A percentile compares a stretch with the other conserved stretches of the same genome.
Conservation (phyloP, 164 flowering plant genomes). For the Kalanchoe fedtschenkoi region DNA sequence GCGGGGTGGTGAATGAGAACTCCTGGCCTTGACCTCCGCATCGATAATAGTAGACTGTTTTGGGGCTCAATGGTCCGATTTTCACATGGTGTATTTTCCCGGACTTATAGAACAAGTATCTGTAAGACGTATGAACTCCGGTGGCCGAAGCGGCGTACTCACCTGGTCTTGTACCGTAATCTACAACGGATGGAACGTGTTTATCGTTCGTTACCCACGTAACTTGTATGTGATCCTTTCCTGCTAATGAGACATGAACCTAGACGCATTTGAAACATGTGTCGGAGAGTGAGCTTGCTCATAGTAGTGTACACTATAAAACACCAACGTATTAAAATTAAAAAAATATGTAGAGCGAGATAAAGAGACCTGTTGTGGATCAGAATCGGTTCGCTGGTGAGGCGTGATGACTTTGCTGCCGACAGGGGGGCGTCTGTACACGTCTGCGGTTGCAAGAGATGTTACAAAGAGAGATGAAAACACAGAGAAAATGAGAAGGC, state of each 20-base stretch:
- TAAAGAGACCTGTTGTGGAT: constrained; percentile 48
- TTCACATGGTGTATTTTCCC: constrained; percentile 63
- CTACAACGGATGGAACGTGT: constrained; percentile 32
- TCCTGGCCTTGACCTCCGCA: constrained; percentile 61
- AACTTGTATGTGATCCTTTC: constrained; percentile 45
- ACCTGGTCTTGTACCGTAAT: constrained; percentile 43
- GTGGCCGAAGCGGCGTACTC: constrained; percentile 26
- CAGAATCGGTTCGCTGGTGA: constrained; percentile 25
- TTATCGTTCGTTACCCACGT: constrained; percentile 53
- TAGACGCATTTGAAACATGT: constrained; percentile 10
- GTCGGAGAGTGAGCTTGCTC: neutral
- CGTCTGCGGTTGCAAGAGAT: constrained; percentile 10
- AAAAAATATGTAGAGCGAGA: neutral
- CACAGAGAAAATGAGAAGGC: constrained; percentile 3
- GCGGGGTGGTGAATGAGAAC: constrained; percentile 62
- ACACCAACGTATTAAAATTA: neutral
- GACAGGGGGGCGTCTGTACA: constrained; percentile 28
- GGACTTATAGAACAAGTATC: constrained; percentile 53
- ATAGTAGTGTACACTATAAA: no score
- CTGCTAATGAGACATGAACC: constrained; percentile 74
- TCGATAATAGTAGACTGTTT: constrained; percentile 52
- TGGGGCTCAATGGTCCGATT: constrained; percentile 68
- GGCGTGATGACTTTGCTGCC: constrained; percentile 20
- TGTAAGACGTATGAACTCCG: constrained; percentile 50
- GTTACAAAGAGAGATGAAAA: neutral